These are phyloP conservation scores for Zangia roseola DNA, from an alignment of 768 basidiomycete species.

Conservation along the genomic window DNA sequence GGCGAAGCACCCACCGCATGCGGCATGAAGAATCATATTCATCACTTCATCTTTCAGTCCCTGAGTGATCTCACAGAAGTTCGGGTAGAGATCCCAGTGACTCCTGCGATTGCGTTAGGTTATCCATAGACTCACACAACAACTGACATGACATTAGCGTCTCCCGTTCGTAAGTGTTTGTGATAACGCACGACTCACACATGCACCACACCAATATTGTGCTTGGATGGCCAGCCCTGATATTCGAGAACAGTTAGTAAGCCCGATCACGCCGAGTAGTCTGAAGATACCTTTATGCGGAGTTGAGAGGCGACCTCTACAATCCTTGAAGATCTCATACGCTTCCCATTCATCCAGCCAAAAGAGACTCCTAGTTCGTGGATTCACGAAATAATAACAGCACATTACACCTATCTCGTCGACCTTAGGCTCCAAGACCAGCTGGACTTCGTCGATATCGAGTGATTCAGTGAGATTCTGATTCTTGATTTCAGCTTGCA, in stretches of 20 bases:
- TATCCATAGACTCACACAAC: neutral
- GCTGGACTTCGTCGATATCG: conserved; percentile 34
- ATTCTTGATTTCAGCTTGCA: conserved; percentile 16
- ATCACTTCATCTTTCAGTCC: conserved; percentile 27
- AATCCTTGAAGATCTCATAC: conserved; percentile 28
- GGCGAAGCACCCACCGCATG: conserved; percentile 19
- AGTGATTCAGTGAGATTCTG: conserved; percentile 24
- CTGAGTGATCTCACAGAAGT: conserved; percentile 25
- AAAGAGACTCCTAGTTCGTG: conserved; percentile 45
- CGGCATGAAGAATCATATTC: conserved; percentile 29
- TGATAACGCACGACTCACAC: conserved; percentile 6
- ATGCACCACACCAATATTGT: conserved; percentile 36
- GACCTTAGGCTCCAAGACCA: conserved; percentile 44
- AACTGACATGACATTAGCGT: neutral
- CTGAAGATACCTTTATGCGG: conserved; percentile 26
- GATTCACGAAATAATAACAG: conserved; percentile 55
- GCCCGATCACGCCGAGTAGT: neutral
- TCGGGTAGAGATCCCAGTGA: conserved; percentile 36
- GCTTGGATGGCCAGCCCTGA: conserved; percentile 35
- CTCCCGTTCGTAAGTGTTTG: conserved; percentile 3
- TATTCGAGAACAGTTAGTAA: neutral
- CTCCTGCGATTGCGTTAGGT: conserved; percentile 23
- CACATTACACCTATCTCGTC: conserved; percentile 20
- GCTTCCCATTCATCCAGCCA: conserved; percentile 49
- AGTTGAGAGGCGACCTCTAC: conserved; percentile 15